Base-by-base conservation (phyloP, 2,329 filamentous ascomycete genomes). In the Orbilia ellipsospora region DNA sequence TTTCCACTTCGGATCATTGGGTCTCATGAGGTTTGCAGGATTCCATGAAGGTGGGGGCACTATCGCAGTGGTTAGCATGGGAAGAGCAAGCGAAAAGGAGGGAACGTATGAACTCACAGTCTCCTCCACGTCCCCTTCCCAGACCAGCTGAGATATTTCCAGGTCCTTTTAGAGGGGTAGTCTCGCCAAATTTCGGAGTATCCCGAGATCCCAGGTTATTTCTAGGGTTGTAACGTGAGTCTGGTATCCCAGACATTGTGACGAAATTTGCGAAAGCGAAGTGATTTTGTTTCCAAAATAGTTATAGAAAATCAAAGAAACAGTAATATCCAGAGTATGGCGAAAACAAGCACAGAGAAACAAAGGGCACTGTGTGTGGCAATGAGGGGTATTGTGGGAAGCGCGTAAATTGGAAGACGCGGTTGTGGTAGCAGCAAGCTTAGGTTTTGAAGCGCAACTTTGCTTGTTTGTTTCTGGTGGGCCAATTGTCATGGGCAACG, bases 401-500 rank as follows among this genome's bases (percentile, higher is more conserved):
- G 50, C 62, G 51, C 50, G 62, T 56, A 45, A 65, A 65, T 36
- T 65, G 31, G 28, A 20, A 28, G 13, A 60, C 64, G 64, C 55
- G 55, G 42, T 59, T 44, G 54, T 51, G 63, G 36, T 23, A 55
- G n/a, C 44, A 23, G 45, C 16, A 6, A 50, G 52, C 57, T 50
- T 50, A 36, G 54, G 50, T 65, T 55, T 63, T 8, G 51, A 20
- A 10, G 16, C 5, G 12, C 44, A 20, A 42, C 20, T n/a, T 15
- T 59, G 64, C 55, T 67, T 67, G 59, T 72, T 64, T 57, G 26
- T 51, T 5, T 40, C 45, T 28, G 2, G 50, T 20, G 23, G 23
- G 13, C 62, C 23, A 63, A 73, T 73, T 67, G 69, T 62, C 69
- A 73, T 73, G 69, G 69, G 69, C 69, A 73, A 73, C 69, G 61